Base-by-base conservation (phyloP, 2,329 filamentous ascomycete species). In the Diaporthe sp. region DNA sequence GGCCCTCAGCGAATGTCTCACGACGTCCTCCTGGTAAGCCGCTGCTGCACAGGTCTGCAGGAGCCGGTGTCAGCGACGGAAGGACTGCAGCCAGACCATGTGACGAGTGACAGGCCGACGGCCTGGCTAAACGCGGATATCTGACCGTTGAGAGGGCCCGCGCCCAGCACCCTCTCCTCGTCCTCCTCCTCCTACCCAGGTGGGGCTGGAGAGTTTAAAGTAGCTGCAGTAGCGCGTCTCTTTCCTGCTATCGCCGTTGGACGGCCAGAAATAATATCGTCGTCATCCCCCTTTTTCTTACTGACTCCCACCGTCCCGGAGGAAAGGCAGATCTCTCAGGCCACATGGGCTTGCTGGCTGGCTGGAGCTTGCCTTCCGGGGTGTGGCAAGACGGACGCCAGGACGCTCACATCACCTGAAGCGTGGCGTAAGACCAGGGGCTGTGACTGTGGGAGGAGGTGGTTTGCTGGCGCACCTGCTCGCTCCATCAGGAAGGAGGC, bases 201-300 rank as follows among this genome's bases (percentile, higher is more conserved):
- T 42, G 73, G 65, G 73, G 65, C 73, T 74, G 57, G 58, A 71
- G 73, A 74, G 44, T 53, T 69, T 74, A 71, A 53, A 62, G 65
- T 71, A 69, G 62, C 46, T 74, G 73, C 73, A 74, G 73, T 74
- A 74, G 73, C 73, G 65, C 55, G 73, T 42, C 42, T 53, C 39
- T 61, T 49, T 74, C 34, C 59, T 53, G 46, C 65, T n/a, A 17
- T 42, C 49, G 49, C 49, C n/a, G 65, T 69, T 69, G 65, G 65
- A 69, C 49, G 13, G 65, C 65, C 46, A 73, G 46, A 65, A 65
- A 55, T 55, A 46, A 61, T 46, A 59, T 34, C 58, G 58, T 73
- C 71, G 71, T 57, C 58, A 44, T 65, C 58, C 34, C 49, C 49
- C 34, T 42, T 42, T 39, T 31, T 44, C n/a, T 46, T 1, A 49